phyloP scores from a whole-genome alignment of 2,329 filamentous ascomycete species.

The Scolecobasidium constrictum region DNA sequence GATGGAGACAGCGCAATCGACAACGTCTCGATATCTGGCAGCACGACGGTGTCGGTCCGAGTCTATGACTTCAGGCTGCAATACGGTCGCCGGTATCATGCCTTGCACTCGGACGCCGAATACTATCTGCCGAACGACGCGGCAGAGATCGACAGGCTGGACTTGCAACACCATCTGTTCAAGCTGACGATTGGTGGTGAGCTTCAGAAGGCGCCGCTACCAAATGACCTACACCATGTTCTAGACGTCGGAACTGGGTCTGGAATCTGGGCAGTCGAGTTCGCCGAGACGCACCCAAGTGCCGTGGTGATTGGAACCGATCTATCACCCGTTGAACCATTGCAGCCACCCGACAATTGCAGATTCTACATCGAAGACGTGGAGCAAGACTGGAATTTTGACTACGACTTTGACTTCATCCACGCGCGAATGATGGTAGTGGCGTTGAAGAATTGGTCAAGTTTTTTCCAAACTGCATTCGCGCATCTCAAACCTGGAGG shows the following conservation, averaged over 20 bases:
- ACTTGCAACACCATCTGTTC: conserved; percentile 14
- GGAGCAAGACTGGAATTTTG: conserved; percentile 14
- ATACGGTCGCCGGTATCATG: background rate
- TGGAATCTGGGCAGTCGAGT: conserved; percentile 7
- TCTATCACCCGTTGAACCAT: conserved; percentile 4
- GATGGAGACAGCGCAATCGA: background rate
- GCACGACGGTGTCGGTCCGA: background rate
- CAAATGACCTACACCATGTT: conserved; percentile 8
- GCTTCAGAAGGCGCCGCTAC: conserved; percentile 3
- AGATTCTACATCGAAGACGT: conserved; percentile 16
- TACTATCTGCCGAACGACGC: conserved; percentile 33
- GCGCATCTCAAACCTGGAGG: conserved; percentile 33
- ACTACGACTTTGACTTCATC: conserved; percentile 14
- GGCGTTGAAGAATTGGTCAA: conserved; percentile 4
- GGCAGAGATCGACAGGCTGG: conserved; percentile 28
- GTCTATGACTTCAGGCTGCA: background rate
- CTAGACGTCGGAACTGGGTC: conserved; percentile 9
- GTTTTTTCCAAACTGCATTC: conserved; percentile 7
- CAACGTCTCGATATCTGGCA: background rate
- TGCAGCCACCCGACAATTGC: conserved; percentile 14
- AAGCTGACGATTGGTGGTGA: background rate
- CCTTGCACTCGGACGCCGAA: conserved; percentile 16
- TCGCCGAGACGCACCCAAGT: conserved; percentile 5
- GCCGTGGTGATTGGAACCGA: conserved; percentile 6
- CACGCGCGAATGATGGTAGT: conserved; percentile 12